These are phyloP conservation scores for Xylariaceae sp. DNA, from an alignment of 2,329 filamentous ascomycete genomes.

Conservation along the genomic window DNA sequence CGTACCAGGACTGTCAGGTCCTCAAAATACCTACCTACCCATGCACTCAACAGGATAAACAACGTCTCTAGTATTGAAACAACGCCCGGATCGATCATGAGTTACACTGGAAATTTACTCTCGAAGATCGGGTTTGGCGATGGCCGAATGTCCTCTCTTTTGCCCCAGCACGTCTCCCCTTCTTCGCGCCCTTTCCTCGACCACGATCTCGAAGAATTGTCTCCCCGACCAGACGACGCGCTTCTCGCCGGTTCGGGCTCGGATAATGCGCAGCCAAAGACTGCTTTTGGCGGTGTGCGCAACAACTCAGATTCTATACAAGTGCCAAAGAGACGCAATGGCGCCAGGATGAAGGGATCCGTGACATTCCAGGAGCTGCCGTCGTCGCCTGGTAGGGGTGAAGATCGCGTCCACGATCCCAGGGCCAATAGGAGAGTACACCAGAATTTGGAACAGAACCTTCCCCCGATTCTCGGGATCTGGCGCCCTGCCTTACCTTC, in stretches of 20 bases:
- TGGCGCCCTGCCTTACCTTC: conserved; percentile 24
- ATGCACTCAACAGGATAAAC: not conserved
- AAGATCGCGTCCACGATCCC: conserved; percentile 12
- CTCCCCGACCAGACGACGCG: conserved; percentile 29
- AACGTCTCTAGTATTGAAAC: not conserved
- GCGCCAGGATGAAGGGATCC: conserved; percentile 21
- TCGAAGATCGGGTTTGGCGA: conserved; percentile 27
- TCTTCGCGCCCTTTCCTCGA: conserved; percentile 22
- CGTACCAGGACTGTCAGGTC: not conserved
- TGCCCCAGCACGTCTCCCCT: conserved; percentile 23
- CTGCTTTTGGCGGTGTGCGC: not conserved
- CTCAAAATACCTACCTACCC: not conserved
- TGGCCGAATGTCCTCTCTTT: conserved; percentile 22
- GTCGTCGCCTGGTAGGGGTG: conserved; percentile 12
- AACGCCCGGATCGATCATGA: conserved; percentile 21
- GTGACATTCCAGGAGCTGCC: conserved; percentile 20
- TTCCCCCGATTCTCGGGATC: conserved; percentile 12
- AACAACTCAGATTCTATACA: not conserved
- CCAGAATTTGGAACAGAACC: conserved; percentile 6
- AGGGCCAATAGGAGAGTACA: conserved; percentile 5
- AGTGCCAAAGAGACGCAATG: conserved; percentile 1
- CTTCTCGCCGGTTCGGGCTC: conserved; percentile 19
- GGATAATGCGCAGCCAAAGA: not conserved
- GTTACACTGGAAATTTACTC: conserved; percentile 25
- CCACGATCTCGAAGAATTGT: conserved; percentile 30